Evolutionary conservation across 139 green algal species (phyloP).

Genomic region (Zygnema cylindricum): DNA sequence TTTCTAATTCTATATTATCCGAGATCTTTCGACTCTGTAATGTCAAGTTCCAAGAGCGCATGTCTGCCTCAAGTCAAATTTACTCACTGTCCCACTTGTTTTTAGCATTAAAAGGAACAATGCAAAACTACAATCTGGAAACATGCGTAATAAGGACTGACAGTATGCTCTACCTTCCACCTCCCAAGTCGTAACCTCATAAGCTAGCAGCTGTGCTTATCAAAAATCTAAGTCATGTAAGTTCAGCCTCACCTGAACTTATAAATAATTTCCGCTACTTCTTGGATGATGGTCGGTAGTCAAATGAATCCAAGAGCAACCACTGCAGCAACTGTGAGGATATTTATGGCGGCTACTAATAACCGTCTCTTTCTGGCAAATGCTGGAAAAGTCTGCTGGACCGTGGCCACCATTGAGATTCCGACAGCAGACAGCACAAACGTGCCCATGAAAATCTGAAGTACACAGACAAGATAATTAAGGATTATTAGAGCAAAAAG

Average conservation of each 20-base stretch:
- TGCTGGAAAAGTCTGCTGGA: conserved; percentile 5
- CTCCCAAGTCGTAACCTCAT: not conserved
- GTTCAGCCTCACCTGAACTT: conserved; percentile 32
- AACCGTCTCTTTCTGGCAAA: not conserved
- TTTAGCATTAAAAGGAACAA: too few species aligned
- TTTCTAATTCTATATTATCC: too few species aligned
- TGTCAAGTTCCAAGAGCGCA: too few species aligned
- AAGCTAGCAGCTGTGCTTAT: not conserved
- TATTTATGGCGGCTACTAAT: conserved; percentile 14
- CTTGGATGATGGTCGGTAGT: conserved; percentile 12
- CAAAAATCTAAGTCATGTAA: not conserved
- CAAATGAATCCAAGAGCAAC: conserved; percentile 15
- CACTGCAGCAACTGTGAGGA: conserved; percentile 4
- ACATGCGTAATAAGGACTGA: not conserved
- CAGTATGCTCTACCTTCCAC: not conserved
- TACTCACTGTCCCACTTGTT: too few species aligned
- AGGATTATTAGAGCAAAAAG: too few species aligned
- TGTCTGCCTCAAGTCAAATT: too few species aligned
- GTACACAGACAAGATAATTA: too few species aligned
- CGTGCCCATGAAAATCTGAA: conserved; percentile 34
- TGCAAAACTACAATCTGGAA: not conserved
- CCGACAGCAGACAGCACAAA: conserved; percentile 27
- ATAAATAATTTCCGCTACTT: conserved; percentile 28
- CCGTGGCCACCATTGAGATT: not conserved
- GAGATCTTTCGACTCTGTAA: too few species aligned